A percentile compares a stretch with the other conserved stretches of the same genome.
These are phyloP conservation scores for Astrocystis sublimbata DNA, from an alignment of 495 filamentous ascomycete species.

Conservation along the genomic window DNA sequence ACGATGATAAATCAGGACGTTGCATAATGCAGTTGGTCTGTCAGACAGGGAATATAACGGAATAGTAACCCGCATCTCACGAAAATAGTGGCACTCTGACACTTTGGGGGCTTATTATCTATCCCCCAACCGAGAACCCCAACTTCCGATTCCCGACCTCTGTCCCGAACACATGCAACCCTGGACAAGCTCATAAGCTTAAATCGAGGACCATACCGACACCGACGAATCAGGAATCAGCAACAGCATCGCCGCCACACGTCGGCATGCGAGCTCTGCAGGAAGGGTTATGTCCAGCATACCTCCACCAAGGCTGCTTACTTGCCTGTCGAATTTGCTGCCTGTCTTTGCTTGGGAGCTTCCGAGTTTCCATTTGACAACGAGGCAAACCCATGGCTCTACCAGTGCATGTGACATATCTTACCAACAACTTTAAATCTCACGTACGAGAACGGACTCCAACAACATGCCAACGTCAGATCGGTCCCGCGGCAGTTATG, in stretches of 20 bases:
- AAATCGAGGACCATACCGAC: constrained; percentile 19
- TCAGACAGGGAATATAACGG: neutral
- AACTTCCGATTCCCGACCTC: constrained; percentile 20
- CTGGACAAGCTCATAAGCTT: constrained; percentile 21
- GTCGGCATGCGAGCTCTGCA: constrained; percentile 15
- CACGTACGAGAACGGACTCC: constrained; percentile 10
- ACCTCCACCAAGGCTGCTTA: constrained; percentile 9
- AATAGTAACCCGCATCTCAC: constrained; percentile 16
- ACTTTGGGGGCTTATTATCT: neutral
- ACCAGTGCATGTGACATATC: too few species aligned
- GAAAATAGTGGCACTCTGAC: constrained; percentile 13
- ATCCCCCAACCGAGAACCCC: neutral
- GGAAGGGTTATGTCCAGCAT: constrained; percentile 10
- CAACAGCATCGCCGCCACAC: constrained; percentile 13
- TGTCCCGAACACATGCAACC: too few species aligned
- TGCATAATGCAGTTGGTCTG: constrained; percentile 6
- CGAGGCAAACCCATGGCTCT: too few species aligned
- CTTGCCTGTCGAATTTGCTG: too few species aligned
- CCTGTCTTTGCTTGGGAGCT: too few species aligned
- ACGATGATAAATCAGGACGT: constrained; percentile 17
- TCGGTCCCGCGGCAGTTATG: neutral
- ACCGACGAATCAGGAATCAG: constrained; percentile 6
- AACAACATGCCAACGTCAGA: neutral
- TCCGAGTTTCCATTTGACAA: too few species aligned
- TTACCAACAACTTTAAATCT: too few species aligned